Evolutionary conservation across 1,139 yeast genomes (phyloP).

Genomic region (Tardiomyces blankii): DNA sequence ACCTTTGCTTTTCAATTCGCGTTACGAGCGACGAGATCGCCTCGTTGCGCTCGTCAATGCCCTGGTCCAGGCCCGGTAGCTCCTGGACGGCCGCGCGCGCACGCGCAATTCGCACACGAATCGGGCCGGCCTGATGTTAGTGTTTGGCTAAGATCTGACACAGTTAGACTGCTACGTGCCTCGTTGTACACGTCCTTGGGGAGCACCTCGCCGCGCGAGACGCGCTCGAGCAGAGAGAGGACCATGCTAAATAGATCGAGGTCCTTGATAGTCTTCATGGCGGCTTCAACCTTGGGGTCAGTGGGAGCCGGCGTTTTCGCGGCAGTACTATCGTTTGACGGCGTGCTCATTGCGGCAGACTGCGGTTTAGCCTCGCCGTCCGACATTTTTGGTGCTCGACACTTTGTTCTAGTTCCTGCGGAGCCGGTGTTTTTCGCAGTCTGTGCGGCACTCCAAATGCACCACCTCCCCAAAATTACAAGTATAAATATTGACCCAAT

Average conservation of each 20-base stretch:
- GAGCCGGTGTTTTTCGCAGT: too few species aligned
- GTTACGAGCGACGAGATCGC: not conserved
- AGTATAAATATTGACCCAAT: too few species aligned
- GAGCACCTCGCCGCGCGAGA: conserved; percentile 11
- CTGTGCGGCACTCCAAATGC: too few species aligned
- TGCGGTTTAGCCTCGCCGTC: too few species aligned
- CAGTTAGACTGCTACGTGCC: not conserved
- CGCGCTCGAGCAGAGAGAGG: conserved; percentile 14
- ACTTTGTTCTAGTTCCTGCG: too few species aligned
- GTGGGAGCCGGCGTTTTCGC: not conserved
- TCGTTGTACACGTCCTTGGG: conserved; percentile 17
- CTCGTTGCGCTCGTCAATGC: conserved; percentile 8
- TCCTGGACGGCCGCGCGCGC: conserved; percentile 11
- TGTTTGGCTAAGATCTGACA: not conserved
- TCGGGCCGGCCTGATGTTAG: conserved; percentile 13
- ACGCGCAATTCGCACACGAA: conserved; percentile 13
- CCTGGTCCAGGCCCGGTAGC: conserved; percentile 13
- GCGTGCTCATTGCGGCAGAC: too few species aligned
- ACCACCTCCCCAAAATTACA: too few species aligned
- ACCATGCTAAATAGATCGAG: conserved; percentile 16
- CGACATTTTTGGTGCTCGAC: too few species aligned
- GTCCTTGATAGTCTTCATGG: conserved; percentile 1
- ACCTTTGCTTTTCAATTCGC: not conserved
- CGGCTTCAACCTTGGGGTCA: not conserved
- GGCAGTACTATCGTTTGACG: too few species aligned